Base-by-base conservation (phyloP, 305 asterid genomes). In the Rubia tinctorum region DNA sequence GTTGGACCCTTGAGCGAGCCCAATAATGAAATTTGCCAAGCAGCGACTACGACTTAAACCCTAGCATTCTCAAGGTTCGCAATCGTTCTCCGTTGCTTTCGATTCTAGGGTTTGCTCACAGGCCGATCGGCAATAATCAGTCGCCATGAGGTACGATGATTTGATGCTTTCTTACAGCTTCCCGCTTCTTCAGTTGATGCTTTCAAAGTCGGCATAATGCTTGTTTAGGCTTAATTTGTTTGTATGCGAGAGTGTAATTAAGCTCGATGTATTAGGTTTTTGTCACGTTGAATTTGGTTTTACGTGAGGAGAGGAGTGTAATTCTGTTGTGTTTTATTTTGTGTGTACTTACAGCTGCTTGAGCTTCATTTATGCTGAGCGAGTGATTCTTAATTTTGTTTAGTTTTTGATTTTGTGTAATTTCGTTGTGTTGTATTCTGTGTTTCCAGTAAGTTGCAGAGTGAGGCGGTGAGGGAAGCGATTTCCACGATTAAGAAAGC, bases 391-490 rank as follows among this genome's bases (percentile, higher is more conserved):
- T 34, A 34, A 3, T 34, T 34, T 34, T 34, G 39, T 0, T 34
- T 5, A 34, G 39, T 34, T 34, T 34, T 34, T 34, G 39, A 34
- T 34, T 34, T 34, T 34, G 39, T 34, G 39, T 34, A 18, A 53
- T 17, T 51, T 15, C 17, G 59, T 51, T 5, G 5, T 6, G 7
- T 44, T 14, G 14, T 34, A 27, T 30, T 0, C 42, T 76, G 14
- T 58, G 5, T 10, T 71, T 71, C 66, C 77, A 79, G 82, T 67
- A 79, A 79, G 82, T 64, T 79, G 23, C 82, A 79, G 76, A 79
- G 82, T 67, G 82, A 79, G 42, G 77, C 76, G 14, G 74, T 79
- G 17, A 79, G 74, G 11, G 79, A 79, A 51, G 82, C 80, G 2
- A 71, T 79, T 7, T 0, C 69, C n/a, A 42, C n/a, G 44, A 71